Evolutionary conservation across 2,329 filamentous ascomycete species (phyloP).

Genomic region (Xylariaceae sp.): DNA sequence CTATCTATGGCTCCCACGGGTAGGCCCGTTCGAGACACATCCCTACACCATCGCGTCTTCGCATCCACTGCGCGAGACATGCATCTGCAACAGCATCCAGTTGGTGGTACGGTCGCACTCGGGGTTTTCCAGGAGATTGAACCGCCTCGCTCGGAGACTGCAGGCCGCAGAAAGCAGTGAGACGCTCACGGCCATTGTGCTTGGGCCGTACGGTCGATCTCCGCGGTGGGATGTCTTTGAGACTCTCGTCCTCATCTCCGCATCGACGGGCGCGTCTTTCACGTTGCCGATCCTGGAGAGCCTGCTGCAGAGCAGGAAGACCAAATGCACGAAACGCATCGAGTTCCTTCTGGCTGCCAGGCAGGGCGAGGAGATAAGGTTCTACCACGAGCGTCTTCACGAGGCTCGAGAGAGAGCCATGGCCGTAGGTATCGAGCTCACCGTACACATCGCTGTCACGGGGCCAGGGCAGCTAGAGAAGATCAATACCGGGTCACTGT

Average conservation of each 20-base stretch:
- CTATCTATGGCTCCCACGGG: constrained; percentile 55
- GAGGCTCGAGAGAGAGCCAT: constrained; percentile 39
- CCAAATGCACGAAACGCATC: constrained; percentile 47
- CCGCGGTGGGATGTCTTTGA: constrained; percentile 56
- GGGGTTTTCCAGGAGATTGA: constrained; percentile 53
- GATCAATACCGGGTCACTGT: constrained; percentile 11
- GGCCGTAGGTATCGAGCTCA: constrained; percentile 43
- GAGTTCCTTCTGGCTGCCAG: constrained; percentile 50
- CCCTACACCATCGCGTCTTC: constrained; percentile 60
- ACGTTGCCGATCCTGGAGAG: constrained; percentile 56
- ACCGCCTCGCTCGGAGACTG: constrained; percentile 37
- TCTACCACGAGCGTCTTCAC: constrained; percentile 48
- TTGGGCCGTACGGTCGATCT: constrained; percentile 53
- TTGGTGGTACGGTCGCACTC: constrained; percentile 51
- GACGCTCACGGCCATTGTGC: constrained; percentile 40
- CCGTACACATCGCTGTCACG: constrained; percentile 52
- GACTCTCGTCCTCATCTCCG: constrained; percentile 55
- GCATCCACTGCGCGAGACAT: constrained; percentile 44
- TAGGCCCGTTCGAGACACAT: constrained; percentile 53
- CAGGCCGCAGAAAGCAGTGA: constrained; percentile 10
- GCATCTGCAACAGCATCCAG: constrained; percentile 56
- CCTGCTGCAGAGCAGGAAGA: constrained; percentile 36
- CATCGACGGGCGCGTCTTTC: constrained; percentile 60
- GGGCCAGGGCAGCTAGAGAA: constrained; percentile 25
- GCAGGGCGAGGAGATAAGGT: constrained; percentile 49